Evolutionary conservation across 257 asterid genomes (phyloP), one percentile per base, ranked within the genome.

Genomic region (Eucommia ulmoides): DNA sequence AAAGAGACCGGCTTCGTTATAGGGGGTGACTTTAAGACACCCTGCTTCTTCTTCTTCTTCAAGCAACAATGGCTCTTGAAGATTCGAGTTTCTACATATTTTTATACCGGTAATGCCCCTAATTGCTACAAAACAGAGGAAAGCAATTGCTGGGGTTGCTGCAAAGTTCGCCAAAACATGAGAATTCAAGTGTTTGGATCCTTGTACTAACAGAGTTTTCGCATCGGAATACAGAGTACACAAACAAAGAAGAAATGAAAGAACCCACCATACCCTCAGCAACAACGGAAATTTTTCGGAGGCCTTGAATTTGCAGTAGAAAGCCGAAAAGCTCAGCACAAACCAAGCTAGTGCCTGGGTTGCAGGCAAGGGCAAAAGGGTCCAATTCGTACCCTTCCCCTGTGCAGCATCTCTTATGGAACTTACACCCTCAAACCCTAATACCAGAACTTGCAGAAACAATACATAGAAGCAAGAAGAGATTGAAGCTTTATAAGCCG

Each of bases 21-120:
- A 91, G 20, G 96, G 95, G 33, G 93, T 91, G 50, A 91, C 93
- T 61, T 61, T 86, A 58, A 77, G 99, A 75, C 93, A 79, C 25
- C 92, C 96, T 4, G 92, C 77, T 51, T 88, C 97, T 29, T 29
- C 38, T 29, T 29, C 38, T 74, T 86, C 98, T 64, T 86, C 93
- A 20, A 45, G 72, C 19, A 74, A 63, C 56, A 74, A 58, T 50
- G 81, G 78, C 63, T 70, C 73, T 73, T 69, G 92, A 52, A 86
- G 87, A 59, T 79, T 83, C n/a, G 82, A 58, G 62, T 73, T 75
- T 52, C 87, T 74, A 21, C 10, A 44, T 45, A 78, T 78, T 62
- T 65, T 72, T 23, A 91, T 79, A 42, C 93, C 88, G 1, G 84
- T 77, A 20, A 53, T 72, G 29, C 96, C 96, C 49, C 76, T 75